phyloP scores from a whole-genome alignment of 73 alveolate genomes.

The Vitrella brassicaformis region DNA sequence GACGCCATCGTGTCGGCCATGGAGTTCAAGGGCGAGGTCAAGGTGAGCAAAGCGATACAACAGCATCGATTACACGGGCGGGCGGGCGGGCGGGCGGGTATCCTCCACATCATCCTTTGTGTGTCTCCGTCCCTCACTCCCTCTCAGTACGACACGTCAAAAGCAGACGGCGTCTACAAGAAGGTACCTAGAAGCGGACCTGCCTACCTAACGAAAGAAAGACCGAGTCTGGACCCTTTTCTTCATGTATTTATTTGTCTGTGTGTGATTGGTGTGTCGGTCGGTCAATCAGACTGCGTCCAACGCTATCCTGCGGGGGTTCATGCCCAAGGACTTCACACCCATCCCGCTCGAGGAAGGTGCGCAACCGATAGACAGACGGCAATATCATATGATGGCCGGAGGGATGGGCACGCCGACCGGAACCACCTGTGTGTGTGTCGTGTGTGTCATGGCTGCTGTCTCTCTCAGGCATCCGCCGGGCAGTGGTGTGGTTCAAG shows the following conservation, averaged over 20 bases:
- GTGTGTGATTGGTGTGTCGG: background rate
- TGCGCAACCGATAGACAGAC: background rate
- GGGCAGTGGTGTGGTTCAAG: background rate
- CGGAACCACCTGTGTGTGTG: background rate
- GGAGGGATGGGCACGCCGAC: background rate
- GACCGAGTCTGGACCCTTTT: background rate
- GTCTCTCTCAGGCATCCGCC: background rate
- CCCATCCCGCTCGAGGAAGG: background rate
- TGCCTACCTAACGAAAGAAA: background rate
- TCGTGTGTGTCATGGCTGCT: background rate
- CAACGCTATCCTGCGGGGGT: background rate
- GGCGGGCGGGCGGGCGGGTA: background rate
- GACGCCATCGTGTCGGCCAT: background rate
- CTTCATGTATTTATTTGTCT: too few relatives aligned
- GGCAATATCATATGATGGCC: background rate
- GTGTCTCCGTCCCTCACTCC: background rate
- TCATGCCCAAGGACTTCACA: background rate
- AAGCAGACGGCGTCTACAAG: background rate
- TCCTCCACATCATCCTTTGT: background rate
- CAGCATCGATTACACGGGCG: background rate
- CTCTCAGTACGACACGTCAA: background rate
- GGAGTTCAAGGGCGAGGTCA: background rate
- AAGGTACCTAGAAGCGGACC: background rate
- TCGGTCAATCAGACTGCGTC: background rate
- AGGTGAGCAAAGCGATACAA: background rate